Evolutionary conservation across 306 rosid species (phyloP), one percentile per base, ranked within the genome.

Genomic region (Hippophae rhamnoides): DNA sequence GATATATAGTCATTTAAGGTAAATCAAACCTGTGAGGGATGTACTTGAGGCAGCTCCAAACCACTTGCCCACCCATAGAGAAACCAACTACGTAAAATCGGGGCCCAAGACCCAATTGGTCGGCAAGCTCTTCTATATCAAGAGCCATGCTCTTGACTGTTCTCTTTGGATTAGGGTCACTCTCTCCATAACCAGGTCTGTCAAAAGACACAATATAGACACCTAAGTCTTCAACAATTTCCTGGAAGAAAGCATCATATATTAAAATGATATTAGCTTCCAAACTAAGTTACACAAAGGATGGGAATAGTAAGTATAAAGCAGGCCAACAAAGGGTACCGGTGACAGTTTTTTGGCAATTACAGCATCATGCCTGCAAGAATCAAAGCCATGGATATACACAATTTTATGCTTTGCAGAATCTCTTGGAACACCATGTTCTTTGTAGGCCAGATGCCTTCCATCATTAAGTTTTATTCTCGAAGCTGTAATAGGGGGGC

Each of bases 181-280:
- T 90, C 72, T 90, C 98, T 52, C 96, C 96, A 69, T 92, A 85
- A 60, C 98, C 98, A 67, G 96, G 89, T 70, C 85, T 87, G 69
- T 92, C 99, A 41, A 83, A 81, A 46, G 99, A 74, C 55, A 88
- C 74, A 52, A 75, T 9, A 54, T 88, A 88, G 78, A 84, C 3
- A 51, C 96, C 85, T 58, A 80, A 71, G 7, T 74, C 76, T 76
- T 92, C 76, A 52, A 72, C 62, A 60, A 82, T 46, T 53, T 72
- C 88, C 96, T 87, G 77, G 31, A 78, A 67, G 52, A 50, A 41
- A 41, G 68, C 66, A 42, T 56, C 41, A 13, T 25, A 45, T 23
- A 50, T 78, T 72, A 64, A 60, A 52, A 67, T n/a, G 58, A 42
- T 27, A 43, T 43, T 61, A 61, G 53, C 53, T 8, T 48, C 41